Percentiles rank a stretch among this genome's conserved stretches.
Conservation (phyloP, 768 basidiomycete species). For the Suillus tomentosus region DNA sequence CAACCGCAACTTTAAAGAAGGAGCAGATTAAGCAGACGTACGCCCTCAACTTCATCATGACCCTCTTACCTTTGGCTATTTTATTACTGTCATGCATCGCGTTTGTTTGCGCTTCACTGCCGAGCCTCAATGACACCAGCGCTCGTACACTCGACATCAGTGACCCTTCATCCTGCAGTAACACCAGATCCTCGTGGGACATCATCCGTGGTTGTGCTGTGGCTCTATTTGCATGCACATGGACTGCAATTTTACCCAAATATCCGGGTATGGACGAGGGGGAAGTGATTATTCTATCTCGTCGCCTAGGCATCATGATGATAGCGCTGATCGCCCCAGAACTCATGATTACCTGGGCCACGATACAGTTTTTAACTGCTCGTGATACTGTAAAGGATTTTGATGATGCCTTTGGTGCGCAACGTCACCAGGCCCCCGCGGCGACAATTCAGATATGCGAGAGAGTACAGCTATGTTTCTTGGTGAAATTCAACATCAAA, state of each 20-base stretch:
- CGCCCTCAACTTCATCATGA: background rate
- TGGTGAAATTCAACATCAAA: background rate
- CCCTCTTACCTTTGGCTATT: background rate
- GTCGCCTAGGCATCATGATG: slow-evolving; percentile 18
- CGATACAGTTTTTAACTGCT: slow-evolving; percentile 26
- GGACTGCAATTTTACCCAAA: slow-evolving; percentile 35
- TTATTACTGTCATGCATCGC: background rate
- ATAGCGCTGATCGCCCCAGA: slow-evolving; percentile 31
- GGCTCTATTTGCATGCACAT: slow-evolving; percentile 32
- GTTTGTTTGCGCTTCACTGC: background rate
- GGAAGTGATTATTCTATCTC: background rate
- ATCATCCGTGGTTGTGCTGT: slow-evolving; percentile 32
- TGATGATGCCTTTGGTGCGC: background rate
- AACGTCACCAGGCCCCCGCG: background rate
- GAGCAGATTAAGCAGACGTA: background rate
- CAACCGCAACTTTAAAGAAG: background rate
- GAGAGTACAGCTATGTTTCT: background rate
- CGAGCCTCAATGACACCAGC: background rate
- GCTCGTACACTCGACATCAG: background rate
- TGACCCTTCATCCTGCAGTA: background rate
- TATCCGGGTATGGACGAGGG: slow-evolving; percentile 23
- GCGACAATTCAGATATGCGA: background rate
- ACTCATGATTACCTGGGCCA: slow-evolving; percentile 30
- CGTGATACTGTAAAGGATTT: background rate
- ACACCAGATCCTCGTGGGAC: slow-evolving; percentile 34